Conservation (phyloP, 2,329 filamentous ascomycete species). For the Dothistroma septosporum region DNA sequence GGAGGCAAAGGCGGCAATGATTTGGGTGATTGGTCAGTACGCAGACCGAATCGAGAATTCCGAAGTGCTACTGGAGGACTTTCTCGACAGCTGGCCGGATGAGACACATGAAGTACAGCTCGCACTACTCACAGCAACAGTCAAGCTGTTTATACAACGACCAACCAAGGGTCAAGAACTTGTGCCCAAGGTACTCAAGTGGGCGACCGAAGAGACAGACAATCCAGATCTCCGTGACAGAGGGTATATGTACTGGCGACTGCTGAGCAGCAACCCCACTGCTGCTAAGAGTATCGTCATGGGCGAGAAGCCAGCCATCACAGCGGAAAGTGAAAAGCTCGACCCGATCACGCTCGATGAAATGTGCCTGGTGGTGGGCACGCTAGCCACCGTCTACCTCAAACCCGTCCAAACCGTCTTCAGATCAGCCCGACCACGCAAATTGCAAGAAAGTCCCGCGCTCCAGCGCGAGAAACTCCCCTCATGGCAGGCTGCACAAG, state of each 20-base stretch:
- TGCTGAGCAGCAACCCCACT: slow-evolving; percentile 86
- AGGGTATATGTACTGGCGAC: slow-evolving; percentile 99
- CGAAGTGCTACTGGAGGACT: slow-evolving; percentile 89
- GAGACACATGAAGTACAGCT: slow-evolving; percentile 95
- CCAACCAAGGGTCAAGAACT: slow-evolving; percentile 91
- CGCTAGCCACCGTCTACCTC: slow-evolving; percentile 91
- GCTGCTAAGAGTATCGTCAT: slow-evolving; percentile 86
- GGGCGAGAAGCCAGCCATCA: slow-evolving; percentile 95
- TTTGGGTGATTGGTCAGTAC: slow-evolving; percentile 99
- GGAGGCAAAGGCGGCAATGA: slow-evolving; percentile 96
- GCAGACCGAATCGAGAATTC: slow-evolving; percentile 96
- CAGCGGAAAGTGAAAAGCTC: slow-evolving; percentile 89
- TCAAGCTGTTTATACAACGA: slow-evolving; percentile 95
- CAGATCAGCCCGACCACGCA: slow-evolving; percentile 75
- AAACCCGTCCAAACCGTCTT: slow-evolving; percentile 98
- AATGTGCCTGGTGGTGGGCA: slow-evolving; percentile 94
- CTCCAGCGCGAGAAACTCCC: slow-evolving; percentile 69
- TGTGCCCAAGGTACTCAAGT: slow-evolving; percentile 91
- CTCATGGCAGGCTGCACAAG: slow-evolving; percentile 47
- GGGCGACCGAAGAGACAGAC: slow-evolving; percentile 99
- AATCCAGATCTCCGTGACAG: slow-evolving; percentile 93
- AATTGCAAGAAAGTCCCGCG: slow-evolving; percentile 76
- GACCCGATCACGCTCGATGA: slow-evolving; percentile 90
- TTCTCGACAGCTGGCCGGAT: slow-evolving; percentile 87
- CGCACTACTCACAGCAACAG: slow-evolving; percentile 87